Conservation (phyloP, 352 stramenopile species). For the Phytophthora cactorum region DNA sequence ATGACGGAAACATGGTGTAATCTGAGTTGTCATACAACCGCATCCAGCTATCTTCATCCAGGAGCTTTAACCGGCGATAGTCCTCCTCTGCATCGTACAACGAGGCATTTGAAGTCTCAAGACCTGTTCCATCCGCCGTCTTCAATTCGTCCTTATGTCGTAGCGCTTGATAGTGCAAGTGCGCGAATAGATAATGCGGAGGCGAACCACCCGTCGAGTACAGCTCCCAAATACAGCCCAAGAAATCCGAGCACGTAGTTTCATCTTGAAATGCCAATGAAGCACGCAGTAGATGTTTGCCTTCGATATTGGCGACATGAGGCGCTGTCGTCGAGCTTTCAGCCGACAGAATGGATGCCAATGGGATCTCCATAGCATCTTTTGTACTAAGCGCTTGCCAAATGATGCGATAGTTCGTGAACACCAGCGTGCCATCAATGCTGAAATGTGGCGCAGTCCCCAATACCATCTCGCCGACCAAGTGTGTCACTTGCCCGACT, state of each 20-base stretch:
- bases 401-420: slow-evolving; percentile 89
- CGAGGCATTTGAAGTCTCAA: slow-evolving; percentile 52
- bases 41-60: slow-evolving; percentile 86
- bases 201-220: slow-evolving; percentile 44
- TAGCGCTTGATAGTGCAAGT: slow-evolving; percentile 76
- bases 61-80: slow-evolving; percentile 79
- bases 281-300: slow-evolving; percentile 80
- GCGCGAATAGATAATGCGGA: slow-evolving; percentile 77
- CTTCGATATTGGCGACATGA: slow-evolving; percentile 87
- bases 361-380: slow-evolving; percentile 83
- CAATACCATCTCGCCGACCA: slow-evolving; percentile 88
- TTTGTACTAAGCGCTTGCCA: slow-evolving; percentile 83
- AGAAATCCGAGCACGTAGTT: slow-evolving; percentile 74
- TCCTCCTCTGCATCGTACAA: slow-evolving; percentile 85
- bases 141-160: slow-evolving; percentile 45
- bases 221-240: slow-evolving; percentile 77
- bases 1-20: slow-evolving; percentile 93
- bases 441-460: slow-evolving; percentile 87
- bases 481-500: slow-evolving; percentile 86
- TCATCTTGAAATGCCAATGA: slow-evolving; percentile 88
- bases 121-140: slow-evolving; percentile 30
- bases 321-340: slow-evolving; percentile 85
- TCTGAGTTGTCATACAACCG: slow-evolving; percentile 86
- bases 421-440: slow-evolving; percentile 80
- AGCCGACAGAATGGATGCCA: slow-evolving; percentile 77